These are phyloP conservation scores for Phaeomoniella chlamydospora DNA, from an alignment of 2,329 filamentous ascomycete genomes.

Conservation along the genomic window DNA sequence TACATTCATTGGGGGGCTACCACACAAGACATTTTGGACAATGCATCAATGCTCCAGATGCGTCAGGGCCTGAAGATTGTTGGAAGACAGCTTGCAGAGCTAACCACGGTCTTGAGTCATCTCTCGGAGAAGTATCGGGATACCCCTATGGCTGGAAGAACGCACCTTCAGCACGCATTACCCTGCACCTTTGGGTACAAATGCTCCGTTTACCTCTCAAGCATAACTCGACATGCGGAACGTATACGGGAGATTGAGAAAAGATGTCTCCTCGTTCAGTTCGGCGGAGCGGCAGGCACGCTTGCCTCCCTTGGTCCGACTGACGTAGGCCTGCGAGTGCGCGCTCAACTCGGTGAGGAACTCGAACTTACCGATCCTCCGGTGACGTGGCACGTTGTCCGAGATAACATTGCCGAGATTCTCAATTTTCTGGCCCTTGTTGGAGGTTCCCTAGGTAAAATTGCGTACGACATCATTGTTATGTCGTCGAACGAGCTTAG, in stretches of 20 bases:
- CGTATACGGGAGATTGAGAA: slow-evolving; percentile 8
- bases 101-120: slow-evolving; percentile 6
- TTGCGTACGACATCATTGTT: slow-evolving; percentile 42
- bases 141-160: slow-evolving; percentile 11
- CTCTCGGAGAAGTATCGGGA: slow-evolving; percentile 7
- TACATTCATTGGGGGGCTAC: slow-evolving; percentile 12
- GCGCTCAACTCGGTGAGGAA: slow-evolving; percentile 9
- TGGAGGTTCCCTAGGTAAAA: slow-evolving; percentile 20
- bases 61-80: slow-evolving; percentile 10
- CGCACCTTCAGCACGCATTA: slow-evolving; percentile 12
- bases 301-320: slow-evolving; percentile 10
- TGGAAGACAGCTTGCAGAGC: slow-evolving; percentile 6
- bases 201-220: slow-evolving; percentile 9
- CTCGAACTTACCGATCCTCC: slow-evolving; percentile 9
- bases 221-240: slow-evolving; percentile 9
- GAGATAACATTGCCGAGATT: slow-evolving; percentile 11
- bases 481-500: slow-evolving; percentile 43
- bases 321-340: slow-evolving; percentile 8
- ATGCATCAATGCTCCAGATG: slow-evolving; percentile 11
- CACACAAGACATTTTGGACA: slow-evolving; percentile 12
- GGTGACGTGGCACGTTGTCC: slow-evolving; percentile 11
- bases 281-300: slow-evolving; percentile 11
- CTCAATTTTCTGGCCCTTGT: slow-evolving; percentile 9
- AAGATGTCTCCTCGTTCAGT: slow-evolving; percentile 9
- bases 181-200: slow-evolving; percentile 12